A percentile compares a stretch with the other conserved stretches of the same genome.
Evolutionary conservation across 441 rosid genomes (phyloP).

Genomic region (Macaranga tanarius): DNA sequence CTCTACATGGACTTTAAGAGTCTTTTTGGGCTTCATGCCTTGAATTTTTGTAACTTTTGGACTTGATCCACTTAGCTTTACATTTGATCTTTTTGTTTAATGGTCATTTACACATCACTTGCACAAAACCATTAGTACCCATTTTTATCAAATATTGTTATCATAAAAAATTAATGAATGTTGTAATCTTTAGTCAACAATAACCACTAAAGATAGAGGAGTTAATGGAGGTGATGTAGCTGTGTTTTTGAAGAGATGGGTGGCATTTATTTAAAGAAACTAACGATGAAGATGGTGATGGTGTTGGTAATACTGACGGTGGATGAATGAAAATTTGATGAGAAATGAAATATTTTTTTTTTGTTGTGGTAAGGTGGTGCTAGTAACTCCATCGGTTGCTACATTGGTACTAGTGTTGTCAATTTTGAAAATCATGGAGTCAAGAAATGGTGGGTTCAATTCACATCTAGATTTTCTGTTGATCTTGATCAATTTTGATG

Average conservation of each 20-base stretch:
- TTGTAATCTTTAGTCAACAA: no score
- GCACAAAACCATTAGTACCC: no score
- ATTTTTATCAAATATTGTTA: no score
- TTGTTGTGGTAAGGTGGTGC: not conserved
- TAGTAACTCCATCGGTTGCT: not conserved
- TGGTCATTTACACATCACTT: no score
- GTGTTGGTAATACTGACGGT: not conserved
- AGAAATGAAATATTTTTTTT: not conserved
- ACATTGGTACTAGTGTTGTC: not conserved
- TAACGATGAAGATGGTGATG: not conserved
- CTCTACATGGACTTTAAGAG: no score
- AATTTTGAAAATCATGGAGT: not conserved
- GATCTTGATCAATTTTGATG: not conserved
- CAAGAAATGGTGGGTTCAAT: not conserved
- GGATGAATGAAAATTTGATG: not conserved
- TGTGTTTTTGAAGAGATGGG: conserved; percentile 18
- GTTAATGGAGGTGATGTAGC: not conserved
- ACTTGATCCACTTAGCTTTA: no score
- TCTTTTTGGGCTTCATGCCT: no score
- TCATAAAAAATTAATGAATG: no score
- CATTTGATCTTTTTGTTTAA: no score
- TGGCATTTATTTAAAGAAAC: not conserved
- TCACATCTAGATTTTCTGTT: not conserved
- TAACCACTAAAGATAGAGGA: conserved; percentile 16
- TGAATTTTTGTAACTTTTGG: no score